A percentile compares a stretch with the other conserved stretches of the same genome.
These are phyloP conservation scores for Penstemon eatonii DNA, from an alignment of 257 asterid species.

Conservation along the genomic window DNA sequence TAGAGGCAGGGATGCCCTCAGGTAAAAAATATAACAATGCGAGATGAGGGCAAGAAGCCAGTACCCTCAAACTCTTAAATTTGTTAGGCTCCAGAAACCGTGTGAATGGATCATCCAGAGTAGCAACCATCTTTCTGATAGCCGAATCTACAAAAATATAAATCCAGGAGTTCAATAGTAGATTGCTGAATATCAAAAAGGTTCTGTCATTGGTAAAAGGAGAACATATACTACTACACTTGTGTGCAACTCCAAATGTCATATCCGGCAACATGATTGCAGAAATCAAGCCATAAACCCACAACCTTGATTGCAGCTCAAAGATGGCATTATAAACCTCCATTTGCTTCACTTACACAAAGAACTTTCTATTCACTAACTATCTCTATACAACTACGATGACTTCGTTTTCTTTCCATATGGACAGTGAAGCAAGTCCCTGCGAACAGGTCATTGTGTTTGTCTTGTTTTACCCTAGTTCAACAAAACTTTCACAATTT, in stretches of 20 bases:
- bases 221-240: background rate
- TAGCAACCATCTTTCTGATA: constrained; percentile 89
- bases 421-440: background rate
- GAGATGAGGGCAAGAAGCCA: constrained; percentile 31
- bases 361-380: background rate
- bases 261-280: background rate
- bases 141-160: constrained; percentile 63
- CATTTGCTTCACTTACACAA: background rate
- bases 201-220: constrained; percentile 15
- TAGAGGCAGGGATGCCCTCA: background rate
- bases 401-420: constrained; percentile 9
- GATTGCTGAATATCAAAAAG: constrained; percentile 9
- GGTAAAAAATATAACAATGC: constrained; percentile 5
- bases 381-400: background rate
- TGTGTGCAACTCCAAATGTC: constrained; percentile 5
- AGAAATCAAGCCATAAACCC: constrained; percentile 2
- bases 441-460: background rate
- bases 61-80: constrained; percentile 89
- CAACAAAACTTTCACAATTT: too few species aligned
- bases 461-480: background rate
- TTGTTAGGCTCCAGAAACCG: constrained; percentile 94
- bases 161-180: constrained; percentile 10
- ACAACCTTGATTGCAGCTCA: constrained; percentile 15
- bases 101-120: constrained; percentile 94
- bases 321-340: background rate